A percentile compares a stretch with the other conserved stretches of the same genome.
Conservation (phyloP, 1,284 basidiomycete species). For the Mrakiaceae sp. region DNA sequence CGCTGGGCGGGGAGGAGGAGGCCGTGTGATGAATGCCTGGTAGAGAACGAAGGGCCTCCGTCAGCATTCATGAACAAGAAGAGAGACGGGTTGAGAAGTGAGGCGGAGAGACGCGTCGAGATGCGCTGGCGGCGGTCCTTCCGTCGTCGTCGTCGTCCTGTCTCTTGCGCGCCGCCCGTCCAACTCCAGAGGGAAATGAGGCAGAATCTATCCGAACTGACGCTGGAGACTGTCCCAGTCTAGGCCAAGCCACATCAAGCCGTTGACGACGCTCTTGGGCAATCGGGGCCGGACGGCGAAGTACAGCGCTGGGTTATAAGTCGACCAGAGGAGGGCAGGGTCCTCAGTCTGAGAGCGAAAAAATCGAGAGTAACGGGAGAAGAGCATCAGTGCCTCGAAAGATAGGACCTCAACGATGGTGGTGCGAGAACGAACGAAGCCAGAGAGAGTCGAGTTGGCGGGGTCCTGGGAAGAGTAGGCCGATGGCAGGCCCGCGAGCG, state of each 20-base stretch:
- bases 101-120: neutral
- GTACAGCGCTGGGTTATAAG: conserved; percentile 83
- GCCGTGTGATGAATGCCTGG: conserved; percentile 75
- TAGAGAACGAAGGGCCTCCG: neutral
- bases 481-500: neutral
- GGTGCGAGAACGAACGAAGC: neutral
- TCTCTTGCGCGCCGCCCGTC: too few species aligned
- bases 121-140: neutral
- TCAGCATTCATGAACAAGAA: neutral
- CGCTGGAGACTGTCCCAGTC: conserved; percentile 47
- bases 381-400: neutral
- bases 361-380: neutral
- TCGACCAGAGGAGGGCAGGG: conserved; percentile 64
- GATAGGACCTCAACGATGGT: neutral
- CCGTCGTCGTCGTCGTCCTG: neutral
- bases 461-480: neutral
- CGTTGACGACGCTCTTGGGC: conserved; percentile 78
- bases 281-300: conserved; percentile 76
- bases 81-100: neutral
- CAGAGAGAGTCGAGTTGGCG: neutral
- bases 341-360: neutral
- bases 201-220: conserved; percentile 13
- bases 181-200: neutral
- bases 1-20: conserved; percentile 48
- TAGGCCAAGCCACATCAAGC: conserved; percentile 82